Conservation (phyloP, 2,329 filamentous ascomycete species). For the Paecilomyces variotii region DNA sequence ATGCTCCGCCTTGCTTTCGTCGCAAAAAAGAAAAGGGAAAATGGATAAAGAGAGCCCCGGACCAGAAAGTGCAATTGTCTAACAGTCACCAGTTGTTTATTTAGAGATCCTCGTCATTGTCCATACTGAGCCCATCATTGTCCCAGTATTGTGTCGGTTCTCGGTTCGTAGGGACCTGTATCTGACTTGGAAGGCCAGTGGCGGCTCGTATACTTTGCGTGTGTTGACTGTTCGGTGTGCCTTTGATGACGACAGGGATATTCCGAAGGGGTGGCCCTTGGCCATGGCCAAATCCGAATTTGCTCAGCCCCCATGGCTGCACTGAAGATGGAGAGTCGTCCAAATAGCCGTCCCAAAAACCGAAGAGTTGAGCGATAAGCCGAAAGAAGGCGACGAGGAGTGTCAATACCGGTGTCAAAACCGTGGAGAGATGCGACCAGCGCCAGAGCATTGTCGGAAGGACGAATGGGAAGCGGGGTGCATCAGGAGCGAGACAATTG, state of each 20-base stretch:
- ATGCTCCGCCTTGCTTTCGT: not conserved
- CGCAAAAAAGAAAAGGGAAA: not conserved
- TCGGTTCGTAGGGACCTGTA: not conserved
- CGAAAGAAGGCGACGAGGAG: conserved; percentile 22
- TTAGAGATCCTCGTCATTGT: not conserved
- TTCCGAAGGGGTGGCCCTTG: not conserved
- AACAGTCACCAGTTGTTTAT: not conserved
- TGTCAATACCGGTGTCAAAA: conserved; percentile 23
- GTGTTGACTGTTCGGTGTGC: not conserved
- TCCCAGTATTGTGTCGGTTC: not conserved
- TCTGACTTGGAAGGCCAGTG: not conserved
- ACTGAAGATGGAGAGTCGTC: conserved; percentile 15
- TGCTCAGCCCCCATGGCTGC: conserved; percentile 2
- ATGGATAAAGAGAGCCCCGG: not conserved
- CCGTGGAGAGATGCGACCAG: conserved; percentile 31
- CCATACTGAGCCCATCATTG: not conserved
- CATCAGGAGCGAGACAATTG: conserved; percentile 44
- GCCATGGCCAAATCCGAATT: not conserved
- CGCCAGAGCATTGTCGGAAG: conserved; percentile 47
- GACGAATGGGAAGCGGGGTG: conserved; percentile 48
- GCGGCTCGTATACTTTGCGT: not conserved
- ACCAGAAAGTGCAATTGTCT: not conserved
- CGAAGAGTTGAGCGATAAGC: conserved; percentile 27
- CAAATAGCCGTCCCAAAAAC: conserved; percentile 36
- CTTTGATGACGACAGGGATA: not conserved